Conservation (phyloP, 75 land plant species). For the Selaginella moellendorffii region DNA sequence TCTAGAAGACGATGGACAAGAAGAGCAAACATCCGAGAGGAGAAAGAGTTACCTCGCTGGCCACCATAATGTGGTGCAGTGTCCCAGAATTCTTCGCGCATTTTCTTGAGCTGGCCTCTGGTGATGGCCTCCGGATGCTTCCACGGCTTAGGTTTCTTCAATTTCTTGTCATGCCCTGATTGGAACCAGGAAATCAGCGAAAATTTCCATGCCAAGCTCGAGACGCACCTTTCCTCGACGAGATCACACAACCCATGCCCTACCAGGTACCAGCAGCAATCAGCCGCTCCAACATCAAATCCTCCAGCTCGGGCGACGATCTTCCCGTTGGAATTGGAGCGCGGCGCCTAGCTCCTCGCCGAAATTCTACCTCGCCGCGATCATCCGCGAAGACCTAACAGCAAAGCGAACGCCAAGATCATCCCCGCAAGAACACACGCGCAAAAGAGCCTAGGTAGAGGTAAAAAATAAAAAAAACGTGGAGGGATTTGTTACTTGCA, state of each 20-base stretch:
- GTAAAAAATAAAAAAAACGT: background rate
- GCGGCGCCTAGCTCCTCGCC: too few species aligned
- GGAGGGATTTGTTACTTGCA: too few species aligned
- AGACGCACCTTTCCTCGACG: background rate
- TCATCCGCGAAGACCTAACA: background rate
- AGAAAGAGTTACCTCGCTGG: conserved; percentile 37
- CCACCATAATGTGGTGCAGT: conserved; percentile 94
- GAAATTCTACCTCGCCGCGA: too few species aligned
- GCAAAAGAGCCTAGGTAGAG: background rate
- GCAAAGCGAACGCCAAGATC: background rate
- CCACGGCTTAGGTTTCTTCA: conserved; percentile 77
- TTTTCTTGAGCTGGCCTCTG: conserved; percentile 43
- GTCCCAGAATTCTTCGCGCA: conserved; percentile 93
- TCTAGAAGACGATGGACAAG: too few species aligned
- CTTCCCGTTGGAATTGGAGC: too few species aligned
- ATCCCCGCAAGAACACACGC: background rate
- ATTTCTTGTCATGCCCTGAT: conserved; percentile 33
- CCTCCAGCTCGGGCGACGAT: background rate
- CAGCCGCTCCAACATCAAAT: background rate
- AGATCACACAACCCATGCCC: background rate
- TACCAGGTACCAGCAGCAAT: background rate
- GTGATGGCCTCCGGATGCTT: conserved; percentile 66
- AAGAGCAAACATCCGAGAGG: too few species aligned
- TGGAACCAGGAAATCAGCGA: too few species aligned
- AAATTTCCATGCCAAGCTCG: too few species aligned